Conservation (phyloP, 176 grass and related monocot genomes). For the Carex myosuroides region DNA sequence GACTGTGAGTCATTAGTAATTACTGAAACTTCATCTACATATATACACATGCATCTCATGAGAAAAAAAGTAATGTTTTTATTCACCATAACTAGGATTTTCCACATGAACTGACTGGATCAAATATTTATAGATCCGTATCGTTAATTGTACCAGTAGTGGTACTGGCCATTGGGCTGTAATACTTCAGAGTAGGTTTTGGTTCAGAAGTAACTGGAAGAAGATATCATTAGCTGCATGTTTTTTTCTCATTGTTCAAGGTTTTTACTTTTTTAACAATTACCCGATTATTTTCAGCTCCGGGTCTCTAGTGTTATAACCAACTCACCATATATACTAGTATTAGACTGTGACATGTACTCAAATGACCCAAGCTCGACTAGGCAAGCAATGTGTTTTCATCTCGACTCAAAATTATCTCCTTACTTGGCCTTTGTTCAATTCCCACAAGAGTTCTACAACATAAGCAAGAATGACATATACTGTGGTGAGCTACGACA, state of each 20-base stretch:
- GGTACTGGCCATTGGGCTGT: not conserved
- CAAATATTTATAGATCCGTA: not conserved
- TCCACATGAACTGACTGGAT: not conserved
- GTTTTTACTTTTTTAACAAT: not conserved
- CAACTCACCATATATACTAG: constrained; percentile 39
- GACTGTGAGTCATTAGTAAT: not conserved
- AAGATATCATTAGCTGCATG: not conserved
- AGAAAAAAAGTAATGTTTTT: no score
- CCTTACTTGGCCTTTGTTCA: constrained; percentile 57
- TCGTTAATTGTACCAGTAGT: not conserved
- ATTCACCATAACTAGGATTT: not conserved
- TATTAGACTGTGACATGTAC: constrained; percentile 69
- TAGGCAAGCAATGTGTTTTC: constrained; percentile 63
- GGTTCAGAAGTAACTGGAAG: not conserved
- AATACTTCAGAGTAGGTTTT: not conserved
- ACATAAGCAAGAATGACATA: constrained; percentile 51
- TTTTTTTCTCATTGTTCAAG: not conserved
- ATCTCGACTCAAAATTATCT: constrained; percentile 26
- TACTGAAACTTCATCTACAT: not conserved
- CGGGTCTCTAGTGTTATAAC: constrained; percentile 42
- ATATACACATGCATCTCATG: no score
- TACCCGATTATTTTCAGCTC: constrained; percentile 22
- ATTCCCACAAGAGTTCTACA: constrained; percentile 65
- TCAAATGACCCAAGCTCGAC: constrained; percentile 39
- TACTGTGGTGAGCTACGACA: constrained; percentile 42